Evolutionary conservation across 768 basidiomycete species (phyloP).

Genomic region (Leccinellum rugosiceps): DNA sequence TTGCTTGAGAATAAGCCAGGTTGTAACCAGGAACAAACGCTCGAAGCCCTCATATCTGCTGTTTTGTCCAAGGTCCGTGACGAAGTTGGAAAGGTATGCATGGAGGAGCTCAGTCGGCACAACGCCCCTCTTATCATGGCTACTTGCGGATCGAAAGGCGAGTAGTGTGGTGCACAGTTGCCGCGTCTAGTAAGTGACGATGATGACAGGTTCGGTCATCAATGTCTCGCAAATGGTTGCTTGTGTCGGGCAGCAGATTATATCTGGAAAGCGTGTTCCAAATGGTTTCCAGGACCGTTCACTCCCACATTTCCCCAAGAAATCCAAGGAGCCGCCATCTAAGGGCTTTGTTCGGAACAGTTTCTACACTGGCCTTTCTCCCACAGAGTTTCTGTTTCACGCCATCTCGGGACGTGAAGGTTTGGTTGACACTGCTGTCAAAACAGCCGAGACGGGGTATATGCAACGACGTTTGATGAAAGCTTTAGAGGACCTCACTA

Average conservation of each 20-base stretch:
- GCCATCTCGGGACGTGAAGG: slow-evolving; percentile 99
- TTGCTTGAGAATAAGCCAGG: slow-evolving; percentile 96
- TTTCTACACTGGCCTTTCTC: slow-evolving; percentile 87
- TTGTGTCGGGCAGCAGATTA: slow-evolving; percentile 99
- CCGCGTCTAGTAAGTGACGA: neutral
- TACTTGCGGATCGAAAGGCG: slow-evolving; percentile 97
- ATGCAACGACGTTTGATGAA: slow-evolving; percentile 99
- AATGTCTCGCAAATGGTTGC: slow-evolving; percentile 99
- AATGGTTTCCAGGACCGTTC: slow-evolving; percentile 99
- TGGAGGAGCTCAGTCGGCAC: slow-evolving; percentile 95
- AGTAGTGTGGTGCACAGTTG: neutral
- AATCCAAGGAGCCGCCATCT: slow-evolving; percentile 91
- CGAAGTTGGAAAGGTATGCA: slow-evolving; percentile 94
- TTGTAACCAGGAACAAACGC: slow-evolving; percentile 93
- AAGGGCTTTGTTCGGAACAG: slow-evolving; percentile 98
- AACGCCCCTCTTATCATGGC: slow-evolving; percentile 99
- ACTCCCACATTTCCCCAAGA: slow-evolving; percentile 97
- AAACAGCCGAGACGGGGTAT: slow-evolving; percentile 99
- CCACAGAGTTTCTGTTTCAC: slow-evolving; percentile 98
- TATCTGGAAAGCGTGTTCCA: slow-evolving; percentile 95
- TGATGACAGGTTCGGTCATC: slow-evolving; percentile 85
- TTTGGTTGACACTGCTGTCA: slow-evolving; percentile 98
- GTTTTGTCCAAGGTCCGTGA: slow-evolving; percentile 94
- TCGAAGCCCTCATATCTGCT: slow-evolving; percentile 94
- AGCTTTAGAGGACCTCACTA: slow-evolving; percentile 93